Percentiles rank a stretch among this genome's conserved stretches.
Evolutionary conservation across 2,329 filamentous ascomycete species (phyloP).

Genomic region (Xylariaceae sp.): DNA sequence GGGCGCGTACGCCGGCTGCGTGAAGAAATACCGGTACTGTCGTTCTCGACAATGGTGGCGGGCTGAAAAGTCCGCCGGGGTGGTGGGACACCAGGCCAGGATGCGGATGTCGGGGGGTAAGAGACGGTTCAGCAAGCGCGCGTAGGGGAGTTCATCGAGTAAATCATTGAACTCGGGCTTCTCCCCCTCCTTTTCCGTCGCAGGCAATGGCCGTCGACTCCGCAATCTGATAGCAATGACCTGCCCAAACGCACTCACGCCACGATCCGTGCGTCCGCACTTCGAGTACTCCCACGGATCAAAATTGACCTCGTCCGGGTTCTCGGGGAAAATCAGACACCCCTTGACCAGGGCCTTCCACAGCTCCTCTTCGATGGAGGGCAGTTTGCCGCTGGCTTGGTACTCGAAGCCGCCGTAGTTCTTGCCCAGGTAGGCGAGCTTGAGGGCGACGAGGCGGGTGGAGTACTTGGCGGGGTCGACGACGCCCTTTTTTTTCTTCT

Average conservation of each 20-base stretch:
- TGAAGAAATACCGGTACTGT: slow-evolving; percentile 96
- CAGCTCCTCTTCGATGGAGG: slow-evolving; percentile 87
- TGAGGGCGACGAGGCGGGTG: slow-evolving; percentile 81
- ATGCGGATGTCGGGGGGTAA: slow-evolving; percentile 85
- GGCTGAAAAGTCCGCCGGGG: slow-evolving; percentile 76
- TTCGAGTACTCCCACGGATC: slow-evolving; percentile 87
- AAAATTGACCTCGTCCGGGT: slow-evolving; percentile 64
- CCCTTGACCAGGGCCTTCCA: slow-evolving; percentile 86
- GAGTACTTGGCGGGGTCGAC: slow-evolving; percentile 78
- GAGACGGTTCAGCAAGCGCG: slow-evolving; percentile 75
- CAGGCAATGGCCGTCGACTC: slow-evolving; percentile 63
- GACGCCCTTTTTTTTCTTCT: slow-evolving; percentile 43
- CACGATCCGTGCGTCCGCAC: slow-evolving; percentile 86
- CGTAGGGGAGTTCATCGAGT: slow-evolving; percentile 77
- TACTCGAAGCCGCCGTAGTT: slow-evolving; percentile 92
- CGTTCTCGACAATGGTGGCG: slow-evolving; percentile 89
- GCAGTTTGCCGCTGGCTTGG: slow-evolving; percentile 63
- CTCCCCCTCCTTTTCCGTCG: slow-evolving; percentile 18
- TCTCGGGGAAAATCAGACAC: slow-evolving; percentile 70
- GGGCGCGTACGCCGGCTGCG: slow-evolving; percentile 79
- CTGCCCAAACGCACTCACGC: slow-evolving; percentile 95
- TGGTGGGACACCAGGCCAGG: slow-evolving; percentile 86
- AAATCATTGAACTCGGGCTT: slow-evolving; percentile 56
- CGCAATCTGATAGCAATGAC: slow-evolving; percentile 79
- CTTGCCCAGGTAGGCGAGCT: slow-evolving; percentile 88